These are phyloP conservation scores for Deinandra increscens DNA, from an alignment of 129 eudicot genomes.

Conservation along the genomic window DNA sequence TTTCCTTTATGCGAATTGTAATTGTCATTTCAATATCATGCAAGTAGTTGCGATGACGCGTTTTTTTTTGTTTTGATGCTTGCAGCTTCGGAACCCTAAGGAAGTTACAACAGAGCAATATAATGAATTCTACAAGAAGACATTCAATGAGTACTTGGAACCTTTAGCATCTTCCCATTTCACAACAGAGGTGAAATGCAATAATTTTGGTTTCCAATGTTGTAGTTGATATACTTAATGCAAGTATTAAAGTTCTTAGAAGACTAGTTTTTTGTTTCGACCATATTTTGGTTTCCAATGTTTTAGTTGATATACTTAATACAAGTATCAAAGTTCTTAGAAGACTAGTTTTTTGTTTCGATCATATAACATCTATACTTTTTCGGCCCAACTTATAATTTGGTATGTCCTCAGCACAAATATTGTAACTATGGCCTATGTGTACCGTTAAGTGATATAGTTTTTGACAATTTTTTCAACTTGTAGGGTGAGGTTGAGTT, in stretches of 20 bases:
- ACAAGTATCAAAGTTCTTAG: background rate
- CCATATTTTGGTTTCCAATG: background rate
- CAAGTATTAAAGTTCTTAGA: background rate
- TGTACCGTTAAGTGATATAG: background rate
- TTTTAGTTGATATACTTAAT: background rate
- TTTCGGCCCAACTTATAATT: background rate
- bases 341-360: background rate
- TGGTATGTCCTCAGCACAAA: background rate
- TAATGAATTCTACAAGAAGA: slow-evolving; percentile 84
- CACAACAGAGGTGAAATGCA: slow-evolving; percentile 70
- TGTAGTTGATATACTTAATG: background rate
- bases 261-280: background rate
- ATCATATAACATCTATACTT: background rate
- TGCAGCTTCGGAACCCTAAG: slow-evolving; percentile 89
- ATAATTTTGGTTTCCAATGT: background rate
- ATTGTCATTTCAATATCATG: background rate
- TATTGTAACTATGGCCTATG: background rate
- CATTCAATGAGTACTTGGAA: slow-evolving; percentile 79
- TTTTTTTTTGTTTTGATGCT: background rate
- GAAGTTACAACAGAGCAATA: slow-evolving; percentile 82
- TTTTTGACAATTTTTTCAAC: background rate
- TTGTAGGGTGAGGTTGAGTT: slow-evolving; percentile 93
- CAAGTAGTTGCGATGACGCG: background rate
- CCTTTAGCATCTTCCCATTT: slow-evolving; percentile 97
- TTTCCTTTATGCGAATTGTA: background rate